Base-by-base conservation (phyloP, 2,329 filamentous ascomycete genomes). In the Penicillium occitanis region DNA sequence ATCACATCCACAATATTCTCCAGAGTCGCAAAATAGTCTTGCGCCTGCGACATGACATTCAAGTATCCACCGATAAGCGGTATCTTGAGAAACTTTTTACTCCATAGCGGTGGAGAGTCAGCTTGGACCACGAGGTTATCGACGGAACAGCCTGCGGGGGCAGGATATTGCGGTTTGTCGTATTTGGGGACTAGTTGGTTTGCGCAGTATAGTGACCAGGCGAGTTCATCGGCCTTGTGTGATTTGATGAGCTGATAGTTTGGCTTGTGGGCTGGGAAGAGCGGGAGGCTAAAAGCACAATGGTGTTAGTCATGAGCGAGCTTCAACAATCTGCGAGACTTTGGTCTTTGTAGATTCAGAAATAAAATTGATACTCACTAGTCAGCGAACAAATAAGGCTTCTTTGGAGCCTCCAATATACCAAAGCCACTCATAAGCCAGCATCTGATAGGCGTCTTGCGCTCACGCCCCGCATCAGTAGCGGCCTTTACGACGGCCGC, bases 121-220 rank as follows among this genome's bases (percentile, higher is more conserved):
- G 61, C 63, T 33, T 59, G 65, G 11, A 65, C 67, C 6, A 69
- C 53, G 5, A 73, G 65, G 22, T 72, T 72, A 42, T 60, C 51
- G 19, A 65, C 70, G n/a, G 70, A 69, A 63, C 53, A 51, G 25
- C 69, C 68, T 2, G 53, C 48, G n/a, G 68, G 57, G 48, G 67
- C 58, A 48, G 71, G 71, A 30, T 42, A 64, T 37, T 67, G 69
- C 17, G 68, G 65, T 11, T 35, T 58, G 57, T 69, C 53, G 50
- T 70, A 67, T 62, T 68, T 67, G 55, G 71, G 66, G 53, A 60
- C 10, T 60, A 73, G 68, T 4, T 68, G 5, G 44, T 19, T 68
- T 55, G 71, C 70, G 48, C 70, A 71, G 61, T 69, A 70, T 10
- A 73, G 69, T 35, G 71, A 73, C 71, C 71, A 73, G 48, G 66